Conservation (phyloP, 345 rosid genomes). For the Camelina sativa region DNA sequence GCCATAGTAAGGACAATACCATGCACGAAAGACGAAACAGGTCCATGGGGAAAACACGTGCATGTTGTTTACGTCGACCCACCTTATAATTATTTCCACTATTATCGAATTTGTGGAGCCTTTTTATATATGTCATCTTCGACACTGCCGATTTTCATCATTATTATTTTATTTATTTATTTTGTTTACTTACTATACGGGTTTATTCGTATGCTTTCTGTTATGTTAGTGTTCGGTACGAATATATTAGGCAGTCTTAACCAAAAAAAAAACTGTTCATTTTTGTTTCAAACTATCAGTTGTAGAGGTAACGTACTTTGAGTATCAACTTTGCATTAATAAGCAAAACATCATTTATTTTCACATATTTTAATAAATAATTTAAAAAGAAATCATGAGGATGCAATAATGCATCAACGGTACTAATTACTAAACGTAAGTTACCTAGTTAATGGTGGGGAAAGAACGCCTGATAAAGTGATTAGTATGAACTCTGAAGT, state of each 20-base stretch:
- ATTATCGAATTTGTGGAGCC: conserved; percentile 37
- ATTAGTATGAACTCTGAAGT: background rate
- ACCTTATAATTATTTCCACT: conserved; percentile 39
- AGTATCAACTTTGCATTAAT: too few relatives aligned
- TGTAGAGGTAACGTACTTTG: too few relatives aligned
- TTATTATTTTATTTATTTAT: conserved; percentile 4
- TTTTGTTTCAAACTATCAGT: too few relatives aligned
- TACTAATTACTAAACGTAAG: too few relatives aligned
- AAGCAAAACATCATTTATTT: too few relatives aligned
- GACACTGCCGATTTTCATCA: conserved; percentile 31
- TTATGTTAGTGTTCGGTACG: background rate
- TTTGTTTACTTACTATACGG: background rate
- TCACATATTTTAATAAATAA: too few relatives aligned
- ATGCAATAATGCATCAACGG: too few relatives aligned
- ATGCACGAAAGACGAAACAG: conserved; percentile 47
- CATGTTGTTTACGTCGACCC: conserved; percentile 44
- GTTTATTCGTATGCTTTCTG: background rate
- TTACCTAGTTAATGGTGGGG: too few relatives aligned
- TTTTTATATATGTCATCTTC: conserved; percentile 31
- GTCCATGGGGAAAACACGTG: conserved; percentile 47
- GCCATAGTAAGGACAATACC: conserved; percentile 39
- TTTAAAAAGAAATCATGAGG: too few relatives aligned
- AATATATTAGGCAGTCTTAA: background rate
- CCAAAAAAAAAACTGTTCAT: too few relatives aligned
- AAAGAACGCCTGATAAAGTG: too few relatives aligned